A percentile compares a stretch with the other conserved stretches of the same genome.
These are phyloP conservation scores for Venturia oleaginea DNA, from an alignment of 2,329 filamentous ascomycete genomes.

Conservation along the genomic window DNA sequence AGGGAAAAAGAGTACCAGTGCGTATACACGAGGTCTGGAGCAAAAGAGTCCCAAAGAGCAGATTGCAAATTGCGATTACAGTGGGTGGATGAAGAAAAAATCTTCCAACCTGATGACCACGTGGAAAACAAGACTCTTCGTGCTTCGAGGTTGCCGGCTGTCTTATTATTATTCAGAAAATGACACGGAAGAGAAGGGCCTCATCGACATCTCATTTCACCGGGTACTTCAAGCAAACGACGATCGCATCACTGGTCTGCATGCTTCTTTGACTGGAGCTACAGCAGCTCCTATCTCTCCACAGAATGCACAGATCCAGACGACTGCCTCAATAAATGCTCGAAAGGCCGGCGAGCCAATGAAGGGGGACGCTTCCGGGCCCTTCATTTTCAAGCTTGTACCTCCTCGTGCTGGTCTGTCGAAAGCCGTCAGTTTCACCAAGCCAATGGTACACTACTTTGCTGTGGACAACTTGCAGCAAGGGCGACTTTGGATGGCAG, in stretches of 20 bases:
- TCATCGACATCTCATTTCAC: slow-evolving; percentile 97
- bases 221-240: slow-evolving; percentile 91
- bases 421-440: slow-evolving; percentile 92
- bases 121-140: slow-evolving; percentile 95
- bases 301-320: slow-evolving; percentile 29
- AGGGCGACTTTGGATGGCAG: slow-evolving; percentile 94
- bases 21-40: slow-evolving; percentile 77
- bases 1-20: slow-evolving; percentile 83
- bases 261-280: slow-evolving; percentile 87
- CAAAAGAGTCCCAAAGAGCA: slow-evolving; percentile 76
- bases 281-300: slow-evolving; percentile 56
- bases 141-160: slow-evolving; percentile 80
- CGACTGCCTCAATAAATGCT: slow-evolving; percentile 24
- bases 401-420: slow-evolving; percentile 81
- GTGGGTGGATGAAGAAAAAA: slow-evolving; percentile 99
- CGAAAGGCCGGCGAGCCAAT: slow-evolving; percentile 29
- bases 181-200: slow-evolving; percentile 83
- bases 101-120: slow-evolving; percentile 93
- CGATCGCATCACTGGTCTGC: slow-evolving; percentile 79
- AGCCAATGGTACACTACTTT: slow-evolving; percentile 95
- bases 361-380: slow-evolving; percentile 37
- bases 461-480: slow-evolving; percentile 84
- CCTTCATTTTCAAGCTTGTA: slow-evolving; percentile 97
- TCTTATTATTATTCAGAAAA: slow-evolving; percentile 95
- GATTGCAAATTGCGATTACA: slow-evolving; percentile 81